Base-by-base conservation (phyloP, 345 rosid species). In the Camelina hispida region DNA sequence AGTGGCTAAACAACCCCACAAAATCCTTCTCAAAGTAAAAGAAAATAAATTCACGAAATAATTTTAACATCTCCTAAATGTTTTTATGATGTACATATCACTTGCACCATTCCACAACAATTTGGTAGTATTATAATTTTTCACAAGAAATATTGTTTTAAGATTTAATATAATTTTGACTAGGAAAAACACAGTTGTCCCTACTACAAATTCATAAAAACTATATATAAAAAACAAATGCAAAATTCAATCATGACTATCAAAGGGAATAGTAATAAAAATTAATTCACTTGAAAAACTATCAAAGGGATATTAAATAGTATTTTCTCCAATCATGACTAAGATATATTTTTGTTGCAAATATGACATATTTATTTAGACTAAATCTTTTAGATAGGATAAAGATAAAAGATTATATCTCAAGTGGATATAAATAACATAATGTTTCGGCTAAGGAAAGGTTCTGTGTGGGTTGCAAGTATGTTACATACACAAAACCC, bases 391-490 rank as follows among this genome's bases (percentile, higher is more conserved):
- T 64, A 28, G 9, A 20, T 16, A 7, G 12, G 5, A 48, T 16
- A 74, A 37, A 48, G 6, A 66, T 16, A 66, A 58, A 37, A 32
- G 4, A 4, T 38, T 37, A 67, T 16, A 74, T 28, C 47, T 20
- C 70, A 76, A 76, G 80, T 69, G 71, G 53, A 69, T 54, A 62
- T 62, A 47, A 0, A 40, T 22, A 57, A 57, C 46, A 56, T 62
- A 40, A 30, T 70, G 57, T 77, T 48, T 54, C 16, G 71, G 66
- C 54, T 9, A 65, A 47, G 30, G 38, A 70, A 64, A 18, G 30
- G 62, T 23, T 62, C 50, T 71, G 57, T 71, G 81, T 66, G 68
- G 77, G 77, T 30, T 71, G 51, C 81, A 78, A 71, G 68, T 64
- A 53, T 71, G 72, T 65, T 47, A 57, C 72, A 71, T 40, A 78